Percentiles rank a stretch among this genome's conserved stretches.
Conservation (phyloP, 2,329 filamentous ascomycete genomes). For the Aureobasidium namibiae region DNA sequence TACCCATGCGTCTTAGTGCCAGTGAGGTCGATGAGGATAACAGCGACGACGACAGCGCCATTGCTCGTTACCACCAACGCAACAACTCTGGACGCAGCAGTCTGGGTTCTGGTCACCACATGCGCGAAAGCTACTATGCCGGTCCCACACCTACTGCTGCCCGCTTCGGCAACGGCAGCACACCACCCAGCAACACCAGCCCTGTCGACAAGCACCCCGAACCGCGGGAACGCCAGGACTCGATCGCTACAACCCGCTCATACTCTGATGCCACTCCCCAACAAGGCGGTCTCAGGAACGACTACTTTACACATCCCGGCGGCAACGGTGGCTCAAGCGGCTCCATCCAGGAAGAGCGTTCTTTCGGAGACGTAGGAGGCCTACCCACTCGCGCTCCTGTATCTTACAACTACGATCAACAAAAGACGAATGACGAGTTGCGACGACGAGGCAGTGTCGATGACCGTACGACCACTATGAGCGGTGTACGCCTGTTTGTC, state of each 20-base stretch:
- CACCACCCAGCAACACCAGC: constrained; percentile 39
- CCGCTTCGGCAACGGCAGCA: constrained; percentile 44
- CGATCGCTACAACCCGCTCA: not conserved
- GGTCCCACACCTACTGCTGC: constrained; percentile 7
- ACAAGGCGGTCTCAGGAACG: constrained; percentile 21
- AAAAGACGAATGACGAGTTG: constrained; percentile 61
- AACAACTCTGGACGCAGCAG: constrained; percentile 69
- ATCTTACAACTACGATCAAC: constrained; percentile 27
- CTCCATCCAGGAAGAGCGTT: constrained; percentile 33
- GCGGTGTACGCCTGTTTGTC: constrained; percentile 64
- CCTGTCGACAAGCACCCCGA: constrained; percentile 22
- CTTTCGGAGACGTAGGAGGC: constrained; percentile 47
- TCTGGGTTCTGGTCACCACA: constrained; percentile 33
- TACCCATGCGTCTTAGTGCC: constrained; percentile 87
- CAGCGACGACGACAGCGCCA: constrained; percentile 60
- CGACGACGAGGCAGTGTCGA: constrained; percentile 73
- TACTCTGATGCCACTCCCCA: constrained; percentile 39
- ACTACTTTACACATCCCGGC: constrained; percentile 36
- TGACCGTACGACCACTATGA: constrained; percentile 69
- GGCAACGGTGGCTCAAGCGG: constrained; percentile 34
- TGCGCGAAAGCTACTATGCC: constrained; percentile 30
- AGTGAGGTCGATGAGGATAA: constrained; percentile 88
- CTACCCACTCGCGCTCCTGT: constrained; percentile 28
- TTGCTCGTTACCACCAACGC: constrained; percentile 52
- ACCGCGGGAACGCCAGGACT: constrained; percentile 7